phyloP scores from a whole-genome alignment of 768 basidiomycete genomes.

The Ramaria rubella region DNA sequence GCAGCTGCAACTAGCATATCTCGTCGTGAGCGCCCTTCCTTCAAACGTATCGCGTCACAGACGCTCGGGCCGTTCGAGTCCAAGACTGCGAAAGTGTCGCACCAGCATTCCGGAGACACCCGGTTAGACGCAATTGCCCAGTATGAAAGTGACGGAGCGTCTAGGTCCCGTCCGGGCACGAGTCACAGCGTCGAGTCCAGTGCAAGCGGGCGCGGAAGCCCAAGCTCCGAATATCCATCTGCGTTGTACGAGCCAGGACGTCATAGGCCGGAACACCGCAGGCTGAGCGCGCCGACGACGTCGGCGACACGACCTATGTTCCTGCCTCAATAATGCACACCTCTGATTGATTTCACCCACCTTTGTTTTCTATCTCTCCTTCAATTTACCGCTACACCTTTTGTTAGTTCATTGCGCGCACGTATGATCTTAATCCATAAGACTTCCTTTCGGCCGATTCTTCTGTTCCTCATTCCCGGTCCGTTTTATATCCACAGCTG shows the following conservation, averaged over 20 bases:
- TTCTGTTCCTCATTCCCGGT: too few species aligned
- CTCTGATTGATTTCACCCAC: too few species aligned
- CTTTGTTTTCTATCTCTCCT: too few species aligned
- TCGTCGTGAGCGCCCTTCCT: constrained; percentile 43
- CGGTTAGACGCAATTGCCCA: background rate
- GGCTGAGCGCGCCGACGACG: background rate
- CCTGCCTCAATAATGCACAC: too few species aligned
- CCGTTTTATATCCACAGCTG: too few species aligned
- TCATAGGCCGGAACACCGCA: background rate
- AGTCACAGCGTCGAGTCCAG: background rate
- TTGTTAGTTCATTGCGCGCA: too few species aligned
- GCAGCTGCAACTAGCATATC: constrained; percentile 7
- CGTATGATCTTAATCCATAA: too few species aligned
- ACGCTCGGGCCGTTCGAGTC: constrained; percentile 54
- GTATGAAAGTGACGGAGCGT: background rate
- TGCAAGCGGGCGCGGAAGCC: background rate
- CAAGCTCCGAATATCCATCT: too few species aligned
- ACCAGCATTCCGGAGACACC: constrained; percentile 21
- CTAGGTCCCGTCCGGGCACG: background rate
- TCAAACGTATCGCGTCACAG: constrained; percentile 69
- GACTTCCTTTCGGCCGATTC: too few species aligned
- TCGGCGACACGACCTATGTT: background rate
- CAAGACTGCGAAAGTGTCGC: constrained; percentile 45
- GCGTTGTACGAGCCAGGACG: too few species aligned
- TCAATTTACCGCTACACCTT: too few species aligned